Evolutionary conservation across 768 basidiomycete genomes (phyloP).

Genomic region (Cystobasidiopsis lactophilus): DNA sequence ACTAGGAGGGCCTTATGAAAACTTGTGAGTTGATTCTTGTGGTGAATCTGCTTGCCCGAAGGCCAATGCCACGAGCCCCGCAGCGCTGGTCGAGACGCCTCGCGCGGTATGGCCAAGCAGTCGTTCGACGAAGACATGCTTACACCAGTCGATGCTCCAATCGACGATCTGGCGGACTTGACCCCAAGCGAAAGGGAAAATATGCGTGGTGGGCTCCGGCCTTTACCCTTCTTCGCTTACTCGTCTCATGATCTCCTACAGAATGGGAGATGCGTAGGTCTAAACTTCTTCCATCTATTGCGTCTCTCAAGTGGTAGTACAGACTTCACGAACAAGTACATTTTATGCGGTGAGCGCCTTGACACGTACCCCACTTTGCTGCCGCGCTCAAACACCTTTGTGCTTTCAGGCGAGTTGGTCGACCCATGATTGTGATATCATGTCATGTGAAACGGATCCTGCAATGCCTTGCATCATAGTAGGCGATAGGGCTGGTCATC

Average conservation of each 20-base stretch:
- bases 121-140: constrained; percentile 47
- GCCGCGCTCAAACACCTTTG: no score
- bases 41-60: no score
- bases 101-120: constrained; percentile 35
- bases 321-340: neutral
- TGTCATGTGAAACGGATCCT: neutral
- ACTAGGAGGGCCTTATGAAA: constrained; percentile 82
- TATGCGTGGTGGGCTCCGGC: constrained; percentile 14
- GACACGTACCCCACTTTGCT: neutral
- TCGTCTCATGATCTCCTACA: neutral
- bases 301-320: neutral
- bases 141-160: constrained; percentile 59
- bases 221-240: neutral
- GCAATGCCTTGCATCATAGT: no score
- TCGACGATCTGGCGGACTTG: constrained; percentile 65
- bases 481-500: no score
- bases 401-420: neutral
- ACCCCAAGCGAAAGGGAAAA: constrained; percentile 23
- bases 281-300: neutral
- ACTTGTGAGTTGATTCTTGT: no score
- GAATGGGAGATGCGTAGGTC: neutral
- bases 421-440: neutral
- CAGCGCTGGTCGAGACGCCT: constrained; percentile 87
- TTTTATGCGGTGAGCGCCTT: neutral
- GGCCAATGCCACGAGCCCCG: no score